These are phyloP conservation scores for Nicotiana sylvestris DNA, from an alignment of 257 asterid species.

Conservation along the genomic window DNA sequence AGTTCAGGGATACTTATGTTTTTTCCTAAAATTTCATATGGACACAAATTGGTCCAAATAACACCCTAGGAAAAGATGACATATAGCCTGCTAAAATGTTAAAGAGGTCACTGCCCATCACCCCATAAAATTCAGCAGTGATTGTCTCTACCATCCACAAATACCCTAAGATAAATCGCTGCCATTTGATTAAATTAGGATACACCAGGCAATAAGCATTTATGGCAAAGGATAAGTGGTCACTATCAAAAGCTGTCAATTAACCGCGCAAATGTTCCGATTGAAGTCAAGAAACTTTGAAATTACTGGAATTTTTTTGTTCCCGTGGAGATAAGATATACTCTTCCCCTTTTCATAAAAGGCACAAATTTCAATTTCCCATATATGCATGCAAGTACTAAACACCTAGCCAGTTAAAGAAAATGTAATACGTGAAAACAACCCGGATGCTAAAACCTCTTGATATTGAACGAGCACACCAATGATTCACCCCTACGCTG, in stretches of 20 bases:
- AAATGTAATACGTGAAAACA: not conserved
- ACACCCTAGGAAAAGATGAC: too few relatives aligned
- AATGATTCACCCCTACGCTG: not conserved
- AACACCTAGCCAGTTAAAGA: not conserved
- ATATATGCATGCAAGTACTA: not conserved
- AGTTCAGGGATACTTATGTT: too few relatives aligned
- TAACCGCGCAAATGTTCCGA: not conserved
- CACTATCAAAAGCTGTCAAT: not conserved
- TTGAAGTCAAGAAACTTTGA: not conserved
- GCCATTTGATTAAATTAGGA: not conserved
- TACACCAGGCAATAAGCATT: not conserved
- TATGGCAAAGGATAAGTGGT: not conserved
- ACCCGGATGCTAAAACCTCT: not conserved
- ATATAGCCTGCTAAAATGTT: not conserved
- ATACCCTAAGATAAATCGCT: not conserved
- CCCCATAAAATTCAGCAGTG: not conserved
- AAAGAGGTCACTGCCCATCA: not conserved
- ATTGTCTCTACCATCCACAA: not conserved
- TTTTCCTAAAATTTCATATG: too few relatives aligned
- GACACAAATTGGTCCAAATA: too few relatives aligned
- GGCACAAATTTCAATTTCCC: not conserved
- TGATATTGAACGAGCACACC: not conserved
- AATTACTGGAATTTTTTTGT: not conserved
- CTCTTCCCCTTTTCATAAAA: not conserved
- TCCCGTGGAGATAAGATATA: not conserved